Base-by-base conservation (phyloP, 495 filamentous ascomycete genomes). In the Penicillium longicatenatum region DNA sequence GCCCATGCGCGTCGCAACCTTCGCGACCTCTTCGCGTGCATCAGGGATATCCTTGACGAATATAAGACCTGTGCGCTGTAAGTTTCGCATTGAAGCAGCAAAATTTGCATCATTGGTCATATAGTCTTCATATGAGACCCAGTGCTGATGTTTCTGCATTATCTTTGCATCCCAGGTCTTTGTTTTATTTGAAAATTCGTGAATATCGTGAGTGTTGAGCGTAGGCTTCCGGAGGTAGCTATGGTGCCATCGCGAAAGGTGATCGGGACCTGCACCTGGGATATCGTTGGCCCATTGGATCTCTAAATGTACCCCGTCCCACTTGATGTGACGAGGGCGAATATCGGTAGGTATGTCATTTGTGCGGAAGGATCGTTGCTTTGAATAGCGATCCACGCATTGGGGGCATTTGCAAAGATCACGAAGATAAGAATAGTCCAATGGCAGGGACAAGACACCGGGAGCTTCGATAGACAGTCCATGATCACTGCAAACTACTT, bases 281-380 rank as follows among this genome's bases (percentile, higher is more conserved):
- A 88, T 68, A 58, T 89, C 87, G 10, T 81, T 79, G 8, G 64
- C 52, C 89, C 91, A 97, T 6, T 63, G 58, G 0, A 96, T 67
- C 12, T 75, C 60, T 2, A 93, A 58, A 2, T 78, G 75, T 11
- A 82, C 71, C 0, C 59, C 62, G 7, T 72, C 60, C 64, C 69
- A 70, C 19, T 57, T 52, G 6, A 77, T 62, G 8, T 60, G 50
- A 11, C 59, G 52, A 3, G 84, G 69, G 11, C 55, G 30, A 47
- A 91, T 83, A 14, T 75, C 24, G 3, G 59, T 6, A 0, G 89
- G 87, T 26, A 97, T 87, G 39, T 95, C 88, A 43, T 77, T 75
- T 0, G 88, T 89, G 22, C 87, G 79, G 72, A 93, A 93, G 30
- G 81, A 84, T 70, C 93, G 93, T 66, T 98, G 93, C 53, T 85